Conservation (phyloP, 306 rosid species). For the Pyrus bretschneideri region DNA sequence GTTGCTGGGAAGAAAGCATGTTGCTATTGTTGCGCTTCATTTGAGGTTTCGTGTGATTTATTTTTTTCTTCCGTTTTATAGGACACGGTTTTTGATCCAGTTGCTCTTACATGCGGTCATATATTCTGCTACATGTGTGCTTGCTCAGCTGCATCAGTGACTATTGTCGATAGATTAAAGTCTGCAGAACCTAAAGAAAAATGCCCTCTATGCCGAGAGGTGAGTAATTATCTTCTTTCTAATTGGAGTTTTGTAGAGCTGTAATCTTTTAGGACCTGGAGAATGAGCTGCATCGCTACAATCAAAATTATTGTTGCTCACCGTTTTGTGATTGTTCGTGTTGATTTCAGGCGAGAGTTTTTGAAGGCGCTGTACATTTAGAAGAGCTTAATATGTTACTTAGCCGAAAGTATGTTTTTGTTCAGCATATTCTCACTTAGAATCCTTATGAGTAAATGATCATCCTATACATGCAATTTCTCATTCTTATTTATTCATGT, state of each 20-base stretch:
- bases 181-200: constrained; percentile 44
- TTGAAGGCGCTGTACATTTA: constrained; percentile 56
- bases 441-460: background rate
- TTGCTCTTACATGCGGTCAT: constrained; percentile 86
- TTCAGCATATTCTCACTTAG: background rate
- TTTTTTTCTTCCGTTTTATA: constrained; percentile 11
- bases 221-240: constrained; percentile 9
- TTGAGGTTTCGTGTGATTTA: background rate
- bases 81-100: constrained; percentile 96
- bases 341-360: constrained; percentile 49
- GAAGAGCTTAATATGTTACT: constrained; percentile 67
- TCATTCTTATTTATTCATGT: background rate
- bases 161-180: constrained; percentile 66
- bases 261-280: background rate
- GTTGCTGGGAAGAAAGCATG: background rate
- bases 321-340: background rate
- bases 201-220: constrained; percentile 94
- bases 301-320: background rate
- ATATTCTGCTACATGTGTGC: constrained; percentile 87
- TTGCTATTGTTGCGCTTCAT: background rate
- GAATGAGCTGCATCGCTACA: background rate
- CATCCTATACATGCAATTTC: background rate
- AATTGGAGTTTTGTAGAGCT: background rate
- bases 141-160: constrained; percentile 84
- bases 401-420: constrained; percentile 41